Evolutionary conservation across 2,329 filamentous ascomycete species (phyloP), one percentile per base, ranked within the genome.

Genomic region (Fusarium tanahbumbuense): DNA sequence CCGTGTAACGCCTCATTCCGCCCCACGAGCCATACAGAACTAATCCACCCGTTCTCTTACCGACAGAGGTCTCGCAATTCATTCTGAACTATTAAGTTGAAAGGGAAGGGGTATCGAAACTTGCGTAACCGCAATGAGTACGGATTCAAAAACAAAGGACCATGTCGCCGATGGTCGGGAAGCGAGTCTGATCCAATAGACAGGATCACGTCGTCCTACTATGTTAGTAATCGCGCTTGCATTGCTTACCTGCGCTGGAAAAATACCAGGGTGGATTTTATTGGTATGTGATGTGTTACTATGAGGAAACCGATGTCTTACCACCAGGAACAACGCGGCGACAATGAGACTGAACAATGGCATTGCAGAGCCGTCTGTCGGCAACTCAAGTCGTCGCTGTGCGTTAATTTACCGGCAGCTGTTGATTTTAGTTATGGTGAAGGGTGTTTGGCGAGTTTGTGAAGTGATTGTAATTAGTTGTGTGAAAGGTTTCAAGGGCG

Each of bases 401-500:
- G 45, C 50, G 57, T 52, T 41, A 52, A 49, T 40, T 61, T 45
- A 25, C 65, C 54, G 46, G 52, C 45, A 66, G 45, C 56, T 64
- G 48, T 62, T 61, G 53, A 15, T 62, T 49, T 59, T 58, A 59
- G 52, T 63, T 37, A 52, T 27, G 41, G 25, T 56, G 32, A 72
- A 20, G 56, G 45, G 50, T 37, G 55, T 56, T 40, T 34, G 45
- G 34, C 34, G 47, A 50, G n/a, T 45, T 65, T 63, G 56, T 44
- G 50, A 48, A 28, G 60, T 53, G 27, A 56, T 58, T 54, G 53
- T 44, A 42, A 63, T 73, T 73, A 75, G 74, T 66, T 59, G 52
- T 42, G 46, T 40, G 27, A 32, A 37, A 56, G 45, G 56, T 47
- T 67, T 76, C 49, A 78, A 49, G 78, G 82, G 60, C 86, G 85